Conservation (phyloP, 768 basidiomycete genomes). For the Xerocomellus chrysenteron region DNA sequence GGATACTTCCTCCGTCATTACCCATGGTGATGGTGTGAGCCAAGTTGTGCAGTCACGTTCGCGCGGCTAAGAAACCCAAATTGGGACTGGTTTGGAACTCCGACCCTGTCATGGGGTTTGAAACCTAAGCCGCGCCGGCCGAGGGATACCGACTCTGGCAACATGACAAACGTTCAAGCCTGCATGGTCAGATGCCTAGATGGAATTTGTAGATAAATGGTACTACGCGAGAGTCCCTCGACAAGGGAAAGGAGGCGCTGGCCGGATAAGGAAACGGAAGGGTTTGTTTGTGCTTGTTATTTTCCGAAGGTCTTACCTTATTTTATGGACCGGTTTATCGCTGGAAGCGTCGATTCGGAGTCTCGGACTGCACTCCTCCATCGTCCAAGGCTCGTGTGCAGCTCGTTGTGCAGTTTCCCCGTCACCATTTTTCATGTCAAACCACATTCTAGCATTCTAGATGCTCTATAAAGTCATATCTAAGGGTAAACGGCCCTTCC, state of each 20-base stretch:
- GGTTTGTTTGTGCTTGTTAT: conserved; percentile 28
- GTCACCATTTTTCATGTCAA: conserved; percentile 16
- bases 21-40: conserved; percentile 52
- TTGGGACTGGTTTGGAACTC: background rate
- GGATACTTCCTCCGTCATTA: conserved; percentile 88
- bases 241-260: background rate
- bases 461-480: conserved; percentile 32
- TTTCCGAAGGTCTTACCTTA: conserved; percentile 19
- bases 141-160: background rate
- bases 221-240: background rate
- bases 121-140: background rate
- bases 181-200: too few relatives aligned
- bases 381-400: conserved; percentile 1
- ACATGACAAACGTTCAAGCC: background rate
- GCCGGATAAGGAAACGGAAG: too few relatives aligned
- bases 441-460: conserved; percentile 14
- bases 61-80: conserved; percentile 1
- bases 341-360: conserved; percentile 3
- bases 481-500: conserved; percentile 54
- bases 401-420: conserved; percentile 5
- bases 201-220: background rate
- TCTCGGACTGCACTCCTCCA: conserved; percentile 4
- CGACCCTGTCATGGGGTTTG: background rate
- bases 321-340: conserved; percentile 8
- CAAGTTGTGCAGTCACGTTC: background rate